Evolutionary conservation across 140 eudicot species (phyloP).

Genomic region (Anethum foeniculum): DNA sequence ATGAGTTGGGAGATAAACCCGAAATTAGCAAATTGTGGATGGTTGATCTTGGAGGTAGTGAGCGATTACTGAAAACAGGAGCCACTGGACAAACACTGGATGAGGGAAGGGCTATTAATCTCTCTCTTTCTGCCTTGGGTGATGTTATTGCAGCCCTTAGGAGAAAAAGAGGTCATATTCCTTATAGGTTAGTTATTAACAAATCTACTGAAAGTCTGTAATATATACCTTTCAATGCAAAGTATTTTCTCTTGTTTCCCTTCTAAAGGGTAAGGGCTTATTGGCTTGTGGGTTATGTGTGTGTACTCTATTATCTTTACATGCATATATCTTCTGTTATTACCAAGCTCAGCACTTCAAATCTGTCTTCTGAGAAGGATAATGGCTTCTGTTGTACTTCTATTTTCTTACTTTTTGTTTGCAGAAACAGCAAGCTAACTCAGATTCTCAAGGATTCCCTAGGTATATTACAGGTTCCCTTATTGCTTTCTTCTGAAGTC

Average conservation of each 20-base stretch:
- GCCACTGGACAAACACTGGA: slow-evolving; percentile 78
- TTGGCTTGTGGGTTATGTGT: background rate
- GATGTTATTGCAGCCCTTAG: slow-evolving; percentile 75
- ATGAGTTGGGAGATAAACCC: slow-evolving; percentile 22
- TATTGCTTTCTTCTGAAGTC: slow-evolving; percentile 1
- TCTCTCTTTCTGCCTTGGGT: slow-evolving; percentile 75
- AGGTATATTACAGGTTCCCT: slow-evolving; percentile 28
- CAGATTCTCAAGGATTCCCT: slow-evolving; percentile 74
- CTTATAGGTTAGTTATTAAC: slow-evolving; percentile 43
- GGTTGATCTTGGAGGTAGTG: slow-evolving; percentile 91
- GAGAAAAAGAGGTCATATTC: slow-evolving; percentile 56
- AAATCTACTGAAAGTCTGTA: background rate
- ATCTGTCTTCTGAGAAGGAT: background rate
- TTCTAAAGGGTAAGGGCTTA: background rate
- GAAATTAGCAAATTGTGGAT: slow-evolving; percentile 61
- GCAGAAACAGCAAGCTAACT: slow-evolving; percentile 78
- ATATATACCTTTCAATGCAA: background rate
- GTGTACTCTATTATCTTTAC: background rate
- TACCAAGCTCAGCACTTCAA: background rate
- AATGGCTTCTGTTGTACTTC: background rate
- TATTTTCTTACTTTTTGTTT: background rate
- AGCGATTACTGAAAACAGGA: slow-evolving; percentile 63
- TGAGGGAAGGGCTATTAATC: slow-evolving; percentile 78
- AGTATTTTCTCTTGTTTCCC: no score
- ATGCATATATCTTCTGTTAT: background rate